Conservation (phyloP, 306 rosid species). For the cucumber (Cucumis sativus) region Cucumber_9930_V3 NC_026657.2:38185501-38186000, state of each 20-base stretch:
- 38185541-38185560: neutral
- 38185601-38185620: neutral
- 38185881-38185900: neutral
- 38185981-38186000: neutral
- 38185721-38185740: neutral
- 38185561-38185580: neutral
- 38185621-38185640: neutral
- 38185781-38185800: neutral
- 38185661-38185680: constrained; percentile 3
- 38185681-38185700: neutral
- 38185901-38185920: neutral
- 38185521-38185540: neutral
- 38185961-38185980: neutral
- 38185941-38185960: neutral
- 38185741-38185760: neutral
- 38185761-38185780: neutral
- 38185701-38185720: neutral
- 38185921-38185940: neutral
- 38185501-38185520: neutral
- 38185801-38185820: neutral
- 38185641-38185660: neutral
- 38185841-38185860: neutral
- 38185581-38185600: neutral
- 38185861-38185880: neutral
- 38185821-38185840: neutral